Percentiles rank a stretch among this genome's conserved stretches.
Conservation (phyloP, 768 basidiomycete genomes). For the Psilocybe cyanescens region DNA sequence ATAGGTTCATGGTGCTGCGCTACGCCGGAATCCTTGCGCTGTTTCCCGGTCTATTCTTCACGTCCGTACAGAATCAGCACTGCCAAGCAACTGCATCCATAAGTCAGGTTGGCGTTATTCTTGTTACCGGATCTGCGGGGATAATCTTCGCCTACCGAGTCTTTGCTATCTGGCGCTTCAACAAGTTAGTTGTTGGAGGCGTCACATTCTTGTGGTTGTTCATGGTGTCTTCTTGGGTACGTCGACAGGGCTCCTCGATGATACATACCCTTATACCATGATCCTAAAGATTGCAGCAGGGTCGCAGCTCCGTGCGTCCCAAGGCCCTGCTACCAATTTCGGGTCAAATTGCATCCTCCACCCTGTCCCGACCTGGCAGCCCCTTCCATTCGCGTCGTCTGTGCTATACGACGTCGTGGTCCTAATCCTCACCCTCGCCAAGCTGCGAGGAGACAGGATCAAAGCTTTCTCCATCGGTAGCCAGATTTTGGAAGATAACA, state of each 20-base stretch:
- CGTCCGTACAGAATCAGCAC: neutral
- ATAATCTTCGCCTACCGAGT: neutral
- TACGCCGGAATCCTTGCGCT: neutral
- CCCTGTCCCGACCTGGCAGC: neutral
- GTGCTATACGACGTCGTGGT: neutral
- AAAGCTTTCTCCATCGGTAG: neutral
- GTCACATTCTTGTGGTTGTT: neutral
- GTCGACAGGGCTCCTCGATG: neutral
- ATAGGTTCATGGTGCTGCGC: slow-evolving; percentile 1
- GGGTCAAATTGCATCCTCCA: neutral
- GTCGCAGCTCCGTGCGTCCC: neutral
- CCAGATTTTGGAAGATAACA: neutral
- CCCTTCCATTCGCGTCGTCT: neutral
- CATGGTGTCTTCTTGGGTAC: neutral
- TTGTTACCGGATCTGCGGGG: neutral
- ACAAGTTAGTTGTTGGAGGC: neutral
- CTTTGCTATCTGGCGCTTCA: slow-evolving; percentile 1
- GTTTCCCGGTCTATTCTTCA: slow-evolving; percentile 2
- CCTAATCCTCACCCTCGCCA: neutral
- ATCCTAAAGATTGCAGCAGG: neutral
- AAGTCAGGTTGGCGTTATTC: neutral
- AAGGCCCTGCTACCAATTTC: neutral
- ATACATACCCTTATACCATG: neutral
- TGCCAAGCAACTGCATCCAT: slow-evolving; percentile 2
- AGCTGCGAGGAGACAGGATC: neutral